These are phyloP conservation scores for Lyophyllum shimeji DNA, from an alignment of 768 basidiomycete genomes.

Conservation along the genomic window DNA sequence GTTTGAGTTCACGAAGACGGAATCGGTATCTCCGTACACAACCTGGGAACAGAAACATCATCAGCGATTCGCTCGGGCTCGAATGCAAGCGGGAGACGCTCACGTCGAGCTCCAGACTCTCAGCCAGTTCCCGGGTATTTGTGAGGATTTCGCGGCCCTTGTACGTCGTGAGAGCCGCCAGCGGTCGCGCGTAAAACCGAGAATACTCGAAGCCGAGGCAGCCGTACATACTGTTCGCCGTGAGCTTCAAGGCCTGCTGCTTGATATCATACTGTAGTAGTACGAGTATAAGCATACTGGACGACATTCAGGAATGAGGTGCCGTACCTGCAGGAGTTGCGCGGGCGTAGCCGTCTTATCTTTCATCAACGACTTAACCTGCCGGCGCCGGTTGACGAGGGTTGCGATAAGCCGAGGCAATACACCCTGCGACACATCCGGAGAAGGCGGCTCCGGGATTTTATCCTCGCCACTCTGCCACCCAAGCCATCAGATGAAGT, in stretches of 20 bases:
- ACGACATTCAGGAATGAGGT: background rate
- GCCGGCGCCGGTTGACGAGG: conserved; percentile 83
- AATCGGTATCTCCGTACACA: conserved; percentile 98
- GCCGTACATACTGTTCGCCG: conserved; percentile 99
- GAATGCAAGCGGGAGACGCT: conserved; percentile 26
- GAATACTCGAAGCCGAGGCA: conserved; percentile 98
- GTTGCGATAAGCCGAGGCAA: conserved; percentile 98
- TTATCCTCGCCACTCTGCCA: conserved; percentile 66
- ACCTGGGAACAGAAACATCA: conserved; percentile 54
- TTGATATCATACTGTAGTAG: conserved; percentile 95
- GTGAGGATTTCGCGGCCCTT: conserved; percentile 98
- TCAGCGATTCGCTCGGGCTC: background rate
- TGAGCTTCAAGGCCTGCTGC: conserved; percentile 94
- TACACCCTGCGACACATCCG: conserved; percentile 77
- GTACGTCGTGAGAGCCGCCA: conserved; percentile 97
- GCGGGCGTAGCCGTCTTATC: conserved; percentile 70
- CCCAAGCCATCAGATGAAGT: background rate
- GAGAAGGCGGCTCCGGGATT: conserved; percentile 83
- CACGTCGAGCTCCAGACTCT: conserved; percentile 86
- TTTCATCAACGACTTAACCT: conserved; percentile 96
- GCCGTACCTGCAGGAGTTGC: conserved; percentile 76
- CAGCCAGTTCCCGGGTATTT: conserved; percentile 89
- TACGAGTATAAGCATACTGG: background rate
- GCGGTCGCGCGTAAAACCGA: conserved; percentile 91
- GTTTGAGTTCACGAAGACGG: conserved; percentile 97